Evolutionary conservation across 371 early-diverging fungal genomes (phyloP), one percentile per base, ranked within the genome.

Genomic region (Mortierella sp.): DNA sequence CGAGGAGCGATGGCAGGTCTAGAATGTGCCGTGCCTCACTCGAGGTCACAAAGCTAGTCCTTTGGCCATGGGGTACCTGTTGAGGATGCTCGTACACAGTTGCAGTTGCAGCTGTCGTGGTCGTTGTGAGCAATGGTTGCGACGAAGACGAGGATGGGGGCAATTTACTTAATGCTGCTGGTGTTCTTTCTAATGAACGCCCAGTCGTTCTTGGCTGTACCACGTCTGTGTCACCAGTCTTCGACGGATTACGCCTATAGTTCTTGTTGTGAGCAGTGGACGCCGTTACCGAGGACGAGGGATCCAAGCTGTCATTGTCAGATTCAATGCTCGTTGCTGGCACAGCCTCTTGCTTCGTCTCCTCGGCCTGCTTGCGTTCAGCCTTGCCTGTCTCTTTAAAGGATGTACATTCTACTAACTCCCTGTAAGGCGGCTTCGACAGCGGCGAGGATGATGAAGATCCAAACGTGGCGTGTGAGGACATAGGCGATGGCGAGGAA

Each of bases 21-120:
- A 72, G 61, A 24, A 72, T 72, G 30, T 60, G 66, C n/a, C 72
- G 50, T 6, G 62, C 72, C 24, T 72, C 72, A 32, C 39, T 37
- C 17, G 72, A 65, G 12, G 66, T 56, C 28, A 64, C n/a, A n/a
- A 65, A 61, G 8, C 52, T 48, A 23, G 23, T 65, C n/a, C 30
- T 48, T n/a, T 32, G 34, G 8, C 42, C 64, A 4, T 39, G 48
- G 9, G n/a, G 44, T 3, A 14, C 30, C 23, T 37, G 31, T 28
- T 39, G 27, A 7, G 21, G 53, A 6, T 48, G 37, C 9, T 32
- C 49, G 3, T 23, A 6, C n/a, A 26, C 37, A 14, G 60, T 26
- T 41, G 41, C 3, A 55, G 9, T 30, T 14, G 44, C 27, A 39
- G 52, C 47, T 49, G 24, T 21, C 28, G 26, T 11, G 39, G 44